Conservation (phyloP, 1,139 yeast species). For the Yamadazyma buinensis region DNA sequence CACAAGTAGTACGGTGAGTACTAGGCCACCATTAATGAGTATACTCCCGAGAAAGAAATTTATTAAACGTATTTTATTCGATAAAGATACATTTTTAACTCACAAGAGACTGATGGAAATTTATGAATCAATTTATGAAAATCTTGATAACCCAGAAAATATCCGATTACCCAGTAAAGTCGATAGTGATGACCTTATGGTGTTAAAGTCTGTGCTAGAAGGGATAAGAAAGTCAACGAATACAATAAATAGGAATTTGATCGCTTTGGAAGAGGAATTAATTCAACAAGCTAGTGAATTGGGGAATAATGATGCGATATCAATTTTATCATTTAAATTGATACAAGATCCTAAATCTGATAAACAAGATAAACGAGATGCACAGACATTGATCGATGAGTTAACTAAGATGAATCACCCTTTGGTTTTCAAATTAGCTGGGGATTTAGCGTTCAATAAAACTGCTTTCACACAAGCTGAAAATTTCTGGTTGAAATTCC, state of each 20-base stretch:
- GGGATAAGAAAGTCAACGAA: conserved; percentile 60
- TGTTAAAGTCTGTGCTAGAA: conserved; percentile 63
- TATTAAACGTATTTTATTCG: conserved; percentile 59
- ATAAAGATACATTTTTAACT: conserved; percentile 55
- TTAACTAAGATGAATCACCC: conserved; percentile 66
- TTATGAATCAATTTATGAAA: conserved; percentile 46
- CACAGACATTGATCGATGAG: conserved; percentile 56
- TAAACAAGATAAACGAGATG: conserved; percentile 57
- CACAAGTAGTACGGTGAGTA: background rate
- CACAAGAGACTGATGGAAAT: conserved; percentile 53
- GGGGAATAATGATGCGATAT: conserved; percentile 78
- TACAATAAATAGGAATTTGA: conserved; percentile 50
- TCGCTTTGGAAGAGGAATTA: conserved; percentile 63
- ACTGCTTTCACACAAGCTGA: conserved; percentile 49
- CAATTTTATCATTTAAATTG: conserved; percentile 65
- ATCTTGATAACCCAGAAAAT: conserved; percentile 32
- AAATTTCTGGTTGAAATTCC: conserved; percentile 56
- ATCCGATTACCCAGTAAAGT: conserved; percentile 44
- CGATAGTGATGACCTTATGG: conserved; percentile 56
- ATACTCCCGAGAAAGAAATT: conserved; percentile 58
- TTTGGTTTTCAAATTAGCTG: conserved; percentile 66
- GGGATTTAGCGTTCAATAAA: conserved; percentile 59
- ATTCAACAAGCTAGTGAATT: conserved; percentile 80
- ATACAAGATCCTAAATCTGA: conserved; percentile 31
- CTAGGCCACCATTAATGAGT: conserved; percentile 42